Base-by-base conservation (phyloP, 768 basidiomycete genomes). In the Gyrodon lividus region DNA sequence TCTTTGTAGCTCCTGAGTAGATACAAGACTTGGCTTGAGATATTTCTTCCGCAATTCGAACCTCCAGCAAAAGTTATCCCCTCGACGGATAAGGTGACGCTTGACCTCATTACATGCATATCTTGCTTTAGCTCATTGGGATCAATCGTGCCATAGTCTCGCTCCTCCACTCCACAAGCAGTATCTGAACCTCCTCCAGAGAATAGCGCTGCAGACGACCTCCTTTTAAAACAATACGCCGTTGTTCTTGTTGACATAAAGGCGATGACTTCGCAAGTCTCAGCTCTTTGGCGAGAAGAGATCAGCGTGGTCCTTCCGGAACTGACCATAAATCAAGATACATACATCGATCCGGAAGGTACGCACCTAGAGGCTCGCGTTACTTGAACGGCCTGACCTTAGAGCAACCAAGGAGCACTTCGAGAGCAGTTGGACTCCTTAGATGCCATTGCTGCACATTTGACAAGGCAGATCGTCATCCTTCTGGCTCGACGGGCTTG, bases 401-500 rank as follows among this genome's bases (percentile, higher is more conserved):
- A 22, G 31, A 16, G 9, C 2, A 22, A 35, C 31, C 16, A 60
- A 87, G 88, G 77, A 62, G 79, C 77, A 9, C 75, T 94, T 49
- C 69, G 68, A 52, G 73, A 78, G 23, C 72, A 81, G 0, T 68
- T 94, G 5, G 64, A 75, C 8, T 57, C 61, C 6, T 56, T 92
- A 5, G 72, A 72, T 1, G 65, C 75, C 3, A 64, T 85, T n/a
- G 72, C 83, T n/a, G 73, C 79, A 13, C 74, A 81, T 3, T 68
- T 89, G 51, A 79, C 84, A 5, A 74, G 65, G 23, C 86, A 89
- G 48, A 80, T 96, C 49, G 67, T 88, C 22, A 63, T 73, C 10
- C 84, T 96, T 46, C 73, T 98, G 23, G 82, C 82, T 16, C 80
- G 81, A 53, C 83, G 92, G n/a, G 92, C 89, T 58, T 87, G 84